Evolutionary conservation across 2,329 filamentous ascomycete genomes (phyloP), one percentile per base, ranked within the genome.

Genomic region (Hypoxylon sp.): DNA sequence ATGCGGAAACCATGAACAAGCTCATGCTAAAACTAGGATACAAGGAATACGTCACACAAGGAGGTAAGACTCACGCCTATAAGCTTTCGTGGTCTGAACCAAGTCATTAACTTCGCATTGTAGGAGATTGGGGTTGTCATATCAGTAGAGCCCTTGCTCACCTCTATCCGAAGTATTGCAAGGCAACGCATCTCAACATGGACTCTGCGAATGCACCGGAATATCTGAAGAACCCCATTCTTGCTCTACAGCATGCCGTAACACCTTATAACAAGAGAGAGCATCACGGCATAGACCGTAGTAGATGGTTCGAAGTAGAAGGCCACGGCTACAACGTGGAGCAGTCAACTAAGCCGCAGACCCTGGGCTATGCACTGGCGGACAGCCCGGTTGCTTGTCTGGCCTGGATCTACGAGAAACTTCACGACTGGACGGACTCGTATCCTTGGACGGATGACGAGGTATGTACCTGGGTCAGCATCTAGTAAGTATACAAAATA

Each of bases 351-450:
- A 89, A 89, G 59, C 91, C 92, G 0, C 87, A 92, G 53, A 94
- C 91, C 0, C 73, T 94, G 0, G 89, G 88, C 0, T 92, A 91
- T 71, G 87, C 82, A 0, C 80, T 94, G 2, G 82, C 85, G 0
- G 91, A 93, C 73, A 89, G 85, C 6, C 92, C 91, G 0, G 85
- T 91, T 0, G 90, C 85, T 0, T 78, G 93, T 2, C 80, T 94
- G 1, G 86, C 90, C 0, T 95, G 92, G 92, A 88, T 94, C 32
- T 91, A 91, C 68, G 92, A 94, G 77, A 94, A 94, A 74, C 78
- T 94, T 37, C 86, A 89, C 68, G 88, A 91, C 69, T 94, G 91
- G 91, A 88, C 88, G 0, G 91, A 94, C 70, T 71, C 70, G 0
- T 93, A 93, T 71, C 79, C 84, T 0, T 94, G 91, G 91, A 89